These are phyloP conservation scores for Bacterosira constricta DNA, from an alignment of 108 stramenopile species.

Conservation along the genomic window DNA sequence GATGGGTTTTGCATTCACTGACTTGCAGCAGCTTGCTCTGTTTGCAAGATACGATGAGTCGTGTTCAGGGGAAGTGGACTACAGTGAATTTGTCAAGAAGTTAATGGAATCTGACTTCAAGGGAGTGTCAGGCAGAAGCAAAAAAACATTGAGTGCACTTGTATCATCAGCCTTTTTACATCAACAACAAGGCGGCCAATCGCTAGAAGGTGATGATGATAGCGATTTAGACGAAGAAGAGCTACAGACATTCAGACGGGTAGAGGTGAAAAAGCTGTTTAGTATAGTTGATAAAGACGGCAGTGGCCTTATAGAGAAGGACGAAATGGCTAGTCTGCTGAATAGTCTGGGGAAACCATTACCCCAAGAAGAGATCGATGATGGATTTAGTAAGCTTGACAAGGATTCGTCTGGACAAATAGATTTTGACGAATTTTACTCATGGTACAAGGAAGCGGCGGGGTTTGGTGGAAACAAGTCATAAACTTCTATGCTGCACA, in stretches of 20 bases:
- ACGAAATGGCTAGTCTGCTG: slow-evolving; percentile 48
- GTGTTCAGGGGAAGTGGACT: slow-evolving; percentile 67
- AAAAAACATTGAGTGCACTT: slow-evolving; percentile 45
- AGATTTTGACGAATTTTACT: slow-evolving; percentile 59
- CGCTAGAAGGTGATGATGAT: slow-evolving; percentile 48
- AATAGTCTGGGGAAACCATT: slow-evolving; percentile 42
- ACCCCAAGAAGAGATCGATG: slow-evolving; percentile 33
- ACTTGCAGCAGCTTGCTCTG: slow-evolving; percentile 64
- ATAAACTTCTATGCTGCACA: neutral
- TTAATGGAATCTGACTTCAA: slow-evolving; percentile 66
- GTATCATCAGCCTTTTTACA: slow-evolving; percentile 53
- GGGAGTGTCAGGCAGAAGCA: slow-evolving; percentile 36
- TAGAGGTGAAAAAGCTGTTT: slow-evolving; percentile 52
- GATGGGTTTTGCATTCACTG: slow-evolving; percentile 73
- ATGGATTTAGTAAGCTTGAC: slow-evolving; percentile 47
- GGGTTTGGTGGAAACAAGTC: neutral
- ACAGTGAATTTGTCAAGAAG: slow-evolving; percentile 61
- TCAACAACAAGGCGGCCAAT: slow-evolving; percentile 14
- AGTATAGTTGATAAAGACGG: slow-evolving; percentile 56
- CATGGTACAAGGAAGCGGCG: slow-evolving; percentile 49
- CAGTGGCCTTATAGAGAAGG: slow-evolving; percentile 48
- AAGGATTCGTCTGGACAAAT: slow-evolving; percentile 42
- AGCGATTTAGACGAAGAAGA: slow-evolving; percentile 63
- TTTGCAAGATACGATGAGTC: slow-evolving; percentile 67
- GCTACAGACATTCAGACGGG: slow-evolving; percentile 40